Conservation (phyloP, 208 protist species). For the Wallacemonas sp. region DNA sequence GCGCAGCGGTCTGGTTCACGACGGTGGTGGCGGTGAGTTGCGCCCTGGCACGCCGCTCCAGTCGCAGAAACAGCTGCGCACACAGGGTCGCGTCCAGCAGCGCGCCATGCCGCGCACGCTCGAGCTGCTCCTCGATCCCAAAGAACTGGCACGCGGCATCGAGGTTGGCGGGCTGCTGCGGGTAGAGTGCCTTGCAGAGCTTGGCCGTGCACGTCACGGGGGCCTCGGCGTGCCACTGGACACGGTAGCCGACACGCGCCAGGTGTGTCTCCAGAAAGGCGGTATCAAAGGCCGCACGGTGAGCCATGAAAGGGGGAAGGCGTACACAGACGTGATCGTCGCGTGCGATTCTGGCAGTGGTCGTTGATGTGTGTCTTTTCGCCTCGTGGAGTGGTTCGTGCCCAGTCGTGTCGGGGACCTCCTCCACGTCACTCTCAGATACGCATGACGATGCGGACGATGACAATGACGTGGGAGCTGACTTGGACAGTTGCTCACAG, state of each 20-base stretch:
- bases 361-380: too few species aligned
- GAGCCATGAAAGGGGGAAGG: constrained; percentile 67
- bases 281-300: constrained; percentile 68
- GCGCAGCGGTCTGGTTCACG: too few species aligned
- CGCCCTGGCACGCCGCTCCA: constrained; percentile 3
- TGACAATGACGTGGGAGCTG: too few species aligned
- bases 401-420: too few species aligned
- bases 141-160: constrained; percentile 42
- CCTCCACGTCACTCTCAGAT: too few species aligned
- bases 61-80: constrained; percentile 50
- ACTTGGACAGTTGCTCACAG: too few species aligned
- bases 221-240: constrained; percentile 47
- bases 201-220: constrained; percentile 55
- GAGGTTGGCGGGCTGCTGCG: constrained; percentile 38
- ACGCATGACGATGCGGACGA: too few species aligned
- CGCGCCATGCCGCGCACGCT: constrained; percentile 46
- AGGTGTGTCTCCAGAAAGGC: constrained; percentile 43
- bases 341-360: too few species aligned
- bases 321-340: too few species aligned
- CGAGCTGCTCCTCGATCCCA: constrained; percentile 25
- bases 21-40: not conserved
- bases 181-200: constrained; percentile 46
- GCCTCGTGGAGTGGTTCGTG: too few species aligned
- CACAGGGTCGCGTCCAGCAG: constrained; percentile 57
- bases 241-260: constrained; percentile 32